These are phyloP conservation scores for Camelina sativa DNA, from an alignment of 345 rosid species.

Conservation along the genomic window DNA sequence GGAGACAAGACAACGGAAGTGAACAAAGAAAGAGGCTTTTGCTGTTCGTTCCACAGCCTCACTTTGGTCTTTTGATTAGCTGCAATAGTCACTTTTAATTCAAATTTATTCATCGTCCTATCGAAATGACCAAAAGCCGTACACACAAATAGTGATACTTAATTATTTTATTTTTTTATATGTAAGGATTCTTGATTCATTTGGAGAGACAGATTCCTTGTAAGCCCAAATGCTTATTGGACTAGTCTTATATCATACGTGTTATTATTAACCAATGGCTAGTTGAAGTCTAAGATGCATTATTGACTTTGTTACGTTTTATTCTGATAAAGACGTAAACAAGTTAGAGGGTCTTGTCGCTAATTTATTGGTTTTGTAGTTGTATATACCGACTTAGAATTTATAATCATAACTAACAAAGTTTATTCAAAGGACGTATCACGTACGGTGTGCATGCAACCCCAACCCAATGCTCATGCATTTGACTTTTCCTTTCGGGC, in stretches of 20 bases:
- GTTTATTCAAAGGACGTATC: conserved; percentile 13
- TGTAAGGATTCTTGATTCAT: conserved; percentile 31
- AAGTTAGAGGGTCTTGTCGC: conserved; percentile 4
- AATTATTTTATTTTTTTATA: background rate
- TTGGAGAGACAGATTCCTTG: conserved; percentile 32
- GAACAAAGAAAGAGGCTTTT: conserved; percentile 20
- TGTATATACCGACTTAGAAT: background rate
- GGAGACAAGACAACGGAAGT: conserved; percentile 37
- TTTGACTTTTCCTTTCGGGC: conserved; percentile 20
- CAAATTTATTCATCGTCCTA: conserved; percentile 10
- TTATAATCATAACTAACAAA: background rate
- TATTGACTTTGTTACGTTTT: background rate
- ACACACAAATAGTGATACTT: background rate
- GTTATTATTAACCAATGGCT: background rate
- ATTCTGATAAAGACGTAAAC: background rate
- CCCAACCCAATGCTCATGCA: conserved; percentile 24
- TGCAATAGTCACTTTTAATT: conserved; percentile 21
- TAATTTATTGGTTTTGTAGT: background rate
- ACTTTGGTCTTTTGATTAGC: conserved; percentile 37
- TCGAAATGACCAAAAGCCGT: conserved; percentile 35
- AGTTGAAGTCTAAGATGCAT: conserved; percentile 15
- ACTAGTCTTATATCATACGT: conserved; percentile 14
- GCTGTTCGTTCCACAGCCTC: conserved; percentile 14
- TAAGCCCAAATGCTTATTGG: conserved; percentile 7
- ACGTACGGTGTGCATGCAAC: conserved; percentile 26